Conservation (phyloP, 2,329 filamentous ascomycete genomes). For the Fusarium pininemorale region DNA sequence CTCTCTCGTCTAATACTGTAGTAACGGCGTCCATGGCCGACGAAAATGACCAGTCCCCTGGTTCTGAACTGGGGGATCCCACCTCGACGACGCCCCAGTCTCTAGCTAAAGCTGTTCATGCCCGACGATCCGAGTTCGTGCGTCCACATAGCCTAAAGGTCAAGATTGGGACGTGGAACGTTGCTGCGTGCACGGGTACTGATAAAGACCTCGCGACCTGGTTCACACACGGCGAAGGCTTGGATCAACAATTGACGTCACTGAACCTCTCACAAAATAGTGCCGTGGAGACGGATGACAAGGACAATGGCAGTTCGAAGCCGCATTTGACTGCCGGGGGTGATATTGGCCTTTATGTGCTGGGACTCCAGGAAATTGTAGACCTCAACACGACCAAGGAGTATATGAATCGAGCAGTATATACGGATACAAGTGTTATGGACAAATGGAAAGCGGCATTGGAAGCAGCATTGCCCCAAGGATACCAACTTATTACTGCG, state of each 20-base stretch:
- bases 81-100: slow-evolving; percentile 61
- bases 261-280: slow-evolving; percentile 56
- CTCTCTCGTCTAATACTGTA: slow-evolving; percentile 14
- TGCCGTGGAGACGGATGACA: slow-evolving; percentile 44
- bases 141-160: slow-evolving; percentile 78
- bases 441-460: slow-evolving; percentile 85
- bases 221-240: slow-evolving; percentile 82
- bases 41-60: slow-evolving; percentile 46
- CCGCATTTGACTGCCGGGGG: slow-evolving; percentile 64
- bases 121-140: slow-evolving; percentile 81
- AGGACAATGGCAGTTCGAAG: slow-evolving; percentile 46
- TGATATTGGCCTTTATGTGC: slow-evolving; percentile 86
- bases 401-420: slow-evolving; percentile 73
- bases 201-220: slow-evolving; percentile 89
- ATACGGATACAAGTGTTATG: slow-evolving; percentile 75
- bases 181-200: slow-evolving; percentile 83
- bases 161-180: slow-evolving; percentile 96
- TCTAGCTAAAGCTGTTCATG: slow-evolving; percentile 72
- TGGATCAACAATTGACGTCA: slow-evolving; percentile 70
- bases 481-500: slow-evolving; percentile 79
- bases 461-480: slow-evolving; percentile 75
- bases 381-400: slow-evolving; percentile 83
- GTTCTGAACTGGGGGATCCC: slow-evolving; percentile 56
- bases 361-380: slow-evolving; percentile 92
- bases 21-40: slow-evolving; percentile 43